Evolutionary conservation across 768 basidiomycete species (phyloP).

Genomic region (Mycena vitilis): DNA sequence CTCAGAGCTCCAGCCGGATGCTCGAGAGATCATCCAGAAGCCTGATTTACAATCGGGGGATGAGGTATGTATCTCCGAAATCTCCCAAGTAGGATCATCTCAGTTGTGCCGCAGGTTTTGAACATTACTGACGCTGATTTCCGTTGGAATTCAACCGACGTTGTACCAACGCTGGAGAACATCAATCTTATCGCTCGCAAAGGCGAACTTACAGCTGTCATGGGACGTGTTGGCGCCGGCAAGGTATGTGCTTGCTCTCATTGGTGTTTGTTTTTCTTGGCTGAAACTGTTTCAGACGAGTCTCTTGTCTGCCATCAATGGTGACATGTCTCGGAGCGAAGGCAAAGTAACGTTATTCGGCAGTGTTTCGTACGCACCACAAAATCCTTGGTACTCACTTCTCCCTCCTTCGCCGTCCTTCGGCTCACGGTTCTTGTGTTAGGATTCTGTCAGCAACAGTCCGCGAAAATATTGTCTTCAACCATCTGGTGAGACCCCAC

Average conservation of each 20-base stretch:
- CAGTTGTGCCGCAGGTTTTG: constrained; percentile 57
- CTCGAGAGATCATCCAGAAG: constrained; percentile 64
- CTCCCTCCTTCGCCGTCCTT: background rate
- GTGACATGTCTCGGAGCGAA: constrained; percentile 84
- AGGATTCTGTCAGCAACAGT: constrained; percentile 90
- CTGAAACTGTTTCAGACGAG: constrained; percentile 62
- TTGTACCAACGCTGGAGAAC: constrained; percentile 76
- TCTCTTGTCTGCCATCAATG: constrained; percentile 82
- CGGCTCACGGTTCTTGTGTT: background rate
- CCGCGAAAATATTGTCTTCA: constrained; percentile 93
- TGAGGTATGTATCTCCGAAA: constrained; percentile 52
- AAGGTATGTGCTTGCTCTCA: constrained; percentile 62
- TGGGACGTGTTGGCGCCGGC: constrained; percentile 92
- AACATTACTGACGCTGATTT: constrained; percentile 84
- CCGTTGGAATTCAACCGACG: constrained; percentile 72
- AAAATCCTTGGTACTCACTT: constrained; percentile 80
- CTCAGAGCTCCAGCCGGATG: constrained; percentile 85
- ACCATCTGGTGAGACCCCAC: constrained; percentile 57
- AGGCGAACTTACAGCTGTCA: constrained; percentile 86
- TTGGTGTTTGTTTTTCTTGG: background rate
- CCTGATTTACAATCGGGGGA: constrained; percentile 65
- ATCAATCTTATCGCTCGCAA: constrained; percentile 81
- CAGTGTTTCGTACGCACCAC: constrained; percentile 84
- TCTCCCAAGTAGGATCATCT: background rate
- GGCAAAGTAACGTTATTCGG: constrained; percentile 80